phyloP scores from a whole-genome alignment of 2,329 filamentous ascomycete genomes.

The Cyphellophora europaea region DNA sequence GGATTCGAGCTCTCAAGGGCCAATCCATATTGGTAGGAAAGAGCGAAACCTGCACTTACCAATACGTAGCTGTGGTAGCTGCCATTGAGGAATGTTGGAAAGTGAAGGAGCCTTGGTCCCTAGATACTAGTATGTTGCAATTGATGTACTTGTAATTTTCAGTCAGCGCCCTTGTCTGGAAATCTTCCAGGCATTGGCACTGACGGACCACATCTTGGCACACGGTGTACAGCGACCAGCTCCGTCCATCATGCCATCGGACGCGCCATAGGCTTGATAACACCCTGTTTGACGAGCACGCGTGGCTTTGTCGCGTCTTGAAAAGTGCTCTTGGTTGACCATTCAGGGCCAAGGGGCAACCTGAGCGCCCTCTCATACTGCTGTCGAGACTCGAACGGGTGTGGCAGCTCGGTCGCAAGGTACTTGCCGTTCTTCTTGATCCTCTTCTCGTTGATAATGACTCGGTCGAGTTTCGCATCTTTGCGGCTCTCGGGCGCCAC shows the following conservation, averaged over 20 bases:
- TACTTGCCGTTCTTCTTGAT: conserved; percentile 89
- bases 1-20: no score
- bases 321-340: conserved; percentile 92
- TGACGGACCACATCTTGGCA: no score
- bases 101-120: no score
- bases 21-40: no score
- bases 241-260: conserved; percentile 53
- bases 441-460: conserved; percentile 87
- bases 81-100: no score
- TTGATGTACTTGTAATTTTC: no score
- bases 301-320: conserved; percentile 83
- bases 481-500: conserved; percentile 68
- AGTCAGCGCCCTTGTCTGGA: no score
- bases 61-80: no score
- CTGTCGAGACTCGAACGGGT: conserved; percentile 75
- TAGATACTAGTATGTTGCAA: no score
- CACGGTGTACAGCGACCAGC: no score
- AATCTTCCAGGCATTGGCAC: no score
- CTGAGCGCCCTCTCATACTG: conserved; percentile 64
- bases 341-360: conserved; percentile 84
- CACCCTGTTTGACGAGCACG: conserved; percentile 80
- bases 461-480: conserved; percentile 71
- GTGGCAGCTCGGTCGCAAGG: conserved; percentile 71
- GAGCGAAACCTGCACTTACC: no score
- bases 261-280: conserved; percentile 79